Evolutionary conservation across 805 yeast species (phyloP).

Genomic region (Saturnispora gosingensis): DNA sequence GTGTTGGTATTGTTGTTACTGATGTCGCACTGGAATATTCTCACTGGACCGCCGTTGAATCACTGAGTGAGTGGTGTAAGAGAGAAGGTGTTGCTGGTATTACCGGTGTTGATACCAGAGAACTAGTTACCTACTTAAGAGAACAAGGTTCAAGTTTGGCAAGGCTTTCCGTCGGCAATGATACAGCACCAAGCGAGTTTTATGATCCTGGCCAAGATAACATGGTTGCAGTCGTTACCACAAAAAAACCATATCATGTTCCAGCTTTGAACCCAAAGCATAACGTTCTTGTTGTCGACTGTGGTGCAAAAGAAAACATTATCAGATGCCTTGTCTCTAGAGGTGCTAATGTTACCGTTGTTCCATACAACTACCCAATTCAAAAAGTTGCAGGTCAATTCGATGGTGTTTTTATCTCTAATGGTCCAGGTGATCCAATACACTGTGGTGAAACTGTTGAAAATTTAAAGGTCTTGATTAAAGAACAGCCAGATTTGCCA

Average conservation of each 20-base stretch:
- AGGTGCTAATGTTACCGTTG: conserved; percentile 93
- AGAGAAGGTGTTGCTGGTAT: conserved; percentile 95
- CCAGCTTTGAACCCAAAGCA: conserved; percentile 50
- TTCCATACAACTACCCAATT: conserved; percentile 92
- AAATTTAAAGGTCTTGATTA: conserved; percentile 65
- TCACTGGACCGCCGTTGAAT: conserved; percentile 99
- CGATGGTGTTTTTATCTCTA: conserved; percentile 90
- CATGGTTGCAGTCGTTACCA: conserved; percentile 86
- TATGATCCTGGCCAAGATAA: conserved; percentile 85
- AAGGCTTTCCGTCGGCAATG: conserved; percentile 81
- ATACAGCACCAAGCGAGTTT: conserved; percentile 82
- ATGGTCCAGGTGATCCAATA: conserved; percentile 98
- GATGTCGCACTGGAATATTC: conserved; percentile 92
- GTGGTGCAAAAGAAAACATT: conserved; percentile 98
- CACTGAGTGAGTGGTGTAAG: conserved; percentile 90
- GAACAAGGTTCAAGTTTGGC: conserved; percentile 95
- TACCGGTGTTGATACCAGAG: conserved; percentile 96
- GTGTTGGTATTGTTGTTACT: conserved; percentile 92
- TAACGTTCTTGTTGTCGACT: conserved; percentile 90
- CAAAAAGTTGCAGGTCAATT: conserved; percentile 84
- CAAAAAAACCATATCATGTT: conserved; percentile 90
- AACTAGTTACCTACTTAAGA: conserved; percentile 83
- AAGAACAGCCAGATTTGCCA: conserved; percentile 57
- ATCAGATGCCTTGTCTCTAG: conserved; percentile 87
- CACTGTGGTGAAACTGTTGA: conserved; percentile 74